Conservation (phyloP, 2,329 filamentous ascomycete genomes). For the Mycosphaerella arachidis region DNA sequence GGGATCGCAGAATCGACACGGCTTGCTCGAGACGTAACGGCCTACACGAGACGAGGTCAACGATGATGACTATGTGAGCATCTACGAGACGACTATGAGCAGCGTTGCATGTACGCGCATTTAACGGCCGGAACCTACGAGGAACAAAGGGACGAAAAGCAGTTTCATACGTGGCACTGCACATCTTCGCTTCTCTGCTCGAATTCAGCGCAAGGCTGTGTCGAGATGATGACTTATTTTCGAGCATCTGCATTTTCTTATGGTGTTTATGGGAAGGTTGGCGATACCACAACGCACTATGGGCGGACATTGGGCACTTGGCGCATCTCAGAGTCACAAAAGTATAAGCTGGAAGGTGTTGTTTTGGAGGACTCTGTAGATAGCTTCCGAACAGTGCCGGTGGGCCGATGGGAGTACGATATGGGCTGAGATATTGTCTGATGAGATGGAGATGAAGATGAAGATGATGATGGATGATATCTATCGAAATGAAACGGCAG, state of each 20-base stretch:
- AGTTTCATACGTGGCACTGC: not conserved
- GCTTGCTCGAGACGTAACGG: not conserved
- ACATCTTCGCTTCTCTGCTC: not conserved
- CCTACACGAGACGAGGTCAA: not conserved
- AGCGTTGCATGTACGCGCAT: not conserved
- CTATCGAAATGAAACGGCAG: not conserved
- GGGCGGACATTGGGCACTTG: not conserved
- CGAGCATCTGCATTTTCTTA: not conserved
- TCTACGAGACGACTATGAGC: not conserved
- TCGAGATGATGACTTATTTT: not conserved
- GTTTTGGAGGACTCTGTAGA: not conserved
- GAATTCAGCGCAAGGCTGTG: not conserved
- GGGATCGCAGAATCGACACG: not conserved
- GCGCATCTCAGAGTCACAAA: not conserved
- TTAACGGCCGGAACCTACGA: not conserved
- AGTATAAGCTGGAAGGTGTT: not conserved
- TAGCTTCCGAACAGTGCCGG: not conserved
- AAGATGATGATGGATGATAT: not conserved
- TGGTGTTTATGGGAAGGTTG: not conserved
- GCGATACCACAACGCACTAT: not conserved
- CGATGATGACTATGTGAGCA: slow-evolving; percentile 5
- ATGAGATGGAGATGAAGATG: not conserved
- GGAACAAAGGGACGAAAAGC: not conserved
- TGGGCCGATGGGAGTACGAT: not conserved
- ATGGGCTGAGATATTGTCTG: not conserved